Evolutionary conservation across 192 early-diverging fungal species (phyloP), one percentile per base, ranked within the genome.

Genomic region (Backusella liffmaniae): DNA sequence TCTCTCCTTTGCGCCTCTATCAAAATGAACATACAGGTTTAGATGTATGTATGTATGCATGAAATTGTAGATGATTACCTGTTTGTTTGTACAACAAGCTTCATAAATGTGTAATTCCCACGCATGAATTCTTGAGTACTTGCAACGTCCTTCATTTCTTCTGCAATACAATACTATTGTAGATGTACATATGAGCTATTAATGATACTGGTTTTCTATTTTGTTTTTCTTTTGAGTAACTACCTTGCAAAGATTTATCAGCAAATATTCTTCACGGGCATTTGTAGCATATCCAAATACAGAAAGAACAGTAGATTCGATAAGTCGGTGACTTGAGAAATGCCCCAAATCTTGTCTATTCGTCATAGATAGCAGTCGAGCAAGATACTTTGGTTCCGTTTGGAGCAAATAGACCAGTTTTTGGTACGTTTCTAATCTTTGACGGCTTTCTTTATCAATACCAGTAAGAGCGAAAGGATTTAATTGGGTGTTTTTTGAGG

Each of bases 211-310:
- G 36, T 15, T 18, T 29, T 32, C 6, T 65, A 35, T 8, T 10
- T 6, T 4, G 8, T 4, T 36, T 53, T 26, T 7, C 29, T 4
- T 59, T 10, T 66, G 10, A 9, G 44, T 51, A 39, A 36, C 83
- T 72, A 92, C 91, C 84, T 96, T 93, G 80, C 99, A 97, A 67
- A 99, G 83, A 81, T 94, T 96, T 49, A 99, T 90, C 73, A 99
- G 82, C 41, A 99, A 80, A 74, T 96, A 99, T 86, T 99, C 98
- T 73, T 99, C 98, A 29, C 97, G 87, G n/a, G 91, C 86, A 81
- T 98, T 96, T 79, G 98, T 98, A 1, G 97, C 98, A 87, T 97
- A 99, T 5, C 97, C 96, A 84, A 94, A 99, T 66, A 99, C 80
- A 29, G 96, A 93, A 74, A 99, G 81, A 26, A 97, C 94, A 1